These are phyloP conservation scores for Talaromyces islandicus DNA, from an alignment of 2,329 filamentous ascomycete genomes.

Conservation along the genomic window DNA sequence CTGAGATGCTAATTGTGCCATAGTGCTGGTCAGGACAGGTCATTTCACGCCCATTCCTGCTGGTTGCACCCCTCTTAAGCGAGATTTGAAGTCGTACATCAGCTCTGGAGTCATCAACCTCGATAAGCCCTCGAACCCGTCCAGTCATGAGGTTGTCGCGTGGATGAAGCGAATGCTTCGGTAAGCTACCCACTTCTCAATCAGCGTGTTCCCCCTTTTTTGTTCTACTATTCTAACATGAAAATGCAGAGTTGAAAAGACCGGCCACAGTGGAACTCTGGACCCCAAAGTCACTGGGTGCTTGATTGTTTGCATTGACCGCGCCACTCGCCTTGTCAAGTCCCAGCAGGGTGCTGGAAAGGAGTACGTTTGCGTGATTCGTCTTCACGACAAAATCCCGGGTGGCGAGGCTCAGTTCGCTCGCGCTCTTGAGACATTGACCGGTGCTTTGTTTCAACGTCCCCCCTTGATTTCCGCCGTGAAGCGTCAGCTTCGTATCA, in stretches of 20 bases:
- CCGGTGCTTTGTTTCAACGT: slow-evolving; percentile 93
- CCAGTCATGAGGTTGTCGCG: slow-evolving; percentile 96
- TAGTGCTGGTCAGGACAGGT: slow-evolving; percentile 80
- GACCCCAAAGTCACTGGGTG: slow-evolving; percentile 98
- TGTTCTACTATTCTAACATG: slow-evolving; percentile 15
- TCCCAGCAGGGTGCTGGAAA: slow-evolving; percentile 98
- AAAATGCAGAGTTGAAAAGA: slow-evolving; percentile 72
- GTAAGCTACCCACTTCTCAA: slow-evolving; percentile 41
- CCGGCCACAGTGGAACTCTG: slow-evolving; percentile 94
- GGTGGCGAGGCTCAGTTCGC: slow-evolving; percentile 90
- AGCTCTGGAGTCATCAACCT: slow-evolving; percentile 98
- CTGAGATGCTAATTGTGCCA: slow-evolving; percentile 11
- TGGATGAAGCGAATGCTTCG: slow-evolving; percentile 98
- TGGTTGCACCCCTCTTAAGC: slow-evolving; percentile 83
- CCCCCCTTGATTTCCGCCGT: slow-evolving; percentile 96
- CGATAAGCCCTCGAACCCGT: slow-evolving; percentile 95
- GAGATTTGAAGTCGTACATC: slow-evolving; percentile 95
- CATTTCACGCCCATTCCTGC: slow-evolving; percentile 96
- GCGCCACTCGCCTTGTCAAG: slow-evolving; percentile 95
- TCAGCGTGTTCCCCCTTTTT: background rate
- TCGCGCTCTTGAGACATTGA: slow-evolving; percentile 89
- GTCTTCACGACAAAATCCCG: slow-evolving; percentile 90
- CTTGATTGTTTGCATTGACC: slow-evolving; percentile 91
- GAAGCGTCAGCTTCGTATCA: slow-evolving; percentile 96
- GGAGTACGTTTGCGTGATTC: slow-evolving; percentile 94